Conservation (phyloP, 139 green algal genomes). For the Chlamydomonas incerta region DNA sequence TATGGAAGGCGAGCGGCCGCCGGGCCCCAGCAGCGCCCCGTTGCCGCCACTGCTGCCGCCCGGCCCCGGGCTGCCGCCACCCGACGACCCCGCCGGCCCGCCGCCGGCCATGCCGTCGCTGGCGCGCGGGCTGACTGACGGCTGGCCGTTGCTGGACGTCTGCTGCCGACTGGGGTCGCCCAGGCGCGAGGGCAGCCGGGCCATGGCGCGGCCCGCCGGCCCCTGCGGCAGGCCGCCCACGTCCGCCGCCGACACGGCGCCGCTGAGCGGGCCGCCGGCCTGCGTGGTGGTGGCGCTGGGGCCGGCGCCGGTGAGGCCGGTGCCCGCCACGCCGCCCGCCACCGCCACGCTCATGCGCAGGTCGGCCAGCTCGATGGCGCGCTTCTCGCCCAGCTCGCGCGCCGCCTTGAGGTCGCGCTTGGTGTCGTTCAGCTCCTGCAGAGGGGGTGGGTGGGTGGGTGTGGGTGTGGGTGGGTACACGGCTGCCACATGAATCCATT, state of each 20-base stretch:
- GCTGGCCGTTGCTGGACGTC: too few species aligned
- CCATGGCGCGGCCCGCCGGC: not conserved
- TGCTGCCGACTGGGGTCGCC: not conserved
- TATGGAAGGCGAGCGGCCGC: not conserved
- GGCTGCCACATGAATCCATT: too few species aligned
- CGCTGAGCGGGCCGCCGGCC: not conserved
- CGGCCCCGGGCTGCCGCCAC: too few species aligned
- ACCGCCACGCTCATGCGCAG: slow-evolving; percentile 35
- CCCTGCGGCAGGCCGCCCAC: not conserved
- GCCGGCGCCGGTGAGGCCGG: not conserved
- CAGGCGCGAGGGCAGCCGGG: slow-evolving; percentile 17
- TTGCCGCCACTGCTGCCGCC: too few species aligned
- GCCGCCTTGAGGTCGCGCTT: slow-evolving; percentile 48
- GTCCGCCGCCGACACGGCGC: not conserved
- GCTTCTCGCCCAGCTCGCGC: slow-evolving; percentile 26
- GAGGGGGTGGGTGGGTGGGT: not conserved
- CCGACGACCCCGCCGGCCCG: too few species aligned
- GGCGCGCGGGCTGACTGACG: too few species aligned
- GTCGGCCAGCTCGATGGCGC: slow-evolving; percentile 31
- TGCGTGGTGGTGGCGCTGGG: too few species aligned
- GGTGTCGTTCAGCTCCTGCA: slow-evolving; percentile 45
- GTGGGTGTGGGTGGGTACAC: not conserved
- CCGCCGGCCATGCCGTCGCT: too few species aligned
- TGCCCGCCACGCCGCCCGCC: not conserved
- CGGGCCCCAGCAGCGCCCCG: not conserved